Evolutionary conservation across 164 flowering plant species (phyloP).

Genomic region (Tetrastigma voinierianum): DNA sequence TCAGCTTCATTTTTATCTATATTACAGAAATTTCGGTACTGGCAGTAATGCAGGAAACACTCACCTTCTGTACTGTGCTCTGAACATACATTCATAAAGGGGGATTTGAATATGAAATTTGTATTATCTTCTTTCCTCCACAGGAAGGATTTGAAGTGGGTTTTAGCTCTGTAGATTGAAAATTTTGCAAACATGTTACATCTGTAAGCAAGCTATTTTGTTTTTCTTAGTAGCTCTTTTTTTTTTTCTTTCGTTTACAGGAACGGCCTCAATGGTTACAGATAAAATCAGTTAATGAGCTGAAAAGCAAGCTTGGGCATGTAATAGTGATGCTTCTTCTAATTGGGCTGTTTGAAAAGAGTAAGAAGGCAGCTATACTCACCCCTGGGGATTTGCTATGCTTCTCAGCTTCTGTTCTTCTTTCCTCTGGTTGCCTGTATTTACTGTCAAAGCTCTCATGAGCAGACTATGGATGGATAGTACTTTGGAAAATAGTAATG

Average conservation of each 20-base stretch:
- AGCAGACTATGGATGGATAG: no score
- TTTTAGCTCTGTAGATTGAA: no score
- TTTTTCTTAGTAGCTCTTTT: no score
- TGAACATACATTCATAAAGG: no score
- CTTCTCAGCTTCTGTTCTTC: conserved; percentile 69
- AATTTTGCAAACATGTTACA: no score
- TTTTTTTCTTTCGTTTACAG: conserved; percentile 29
- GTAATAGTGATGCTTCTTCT: conserved; percentile 92
- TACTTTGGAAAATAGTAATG: no score
- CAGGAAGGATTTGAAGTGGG: no score
- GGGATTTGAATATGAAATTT: no score
- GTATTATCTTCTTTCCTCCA: no score
- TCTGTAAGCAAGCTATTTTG: no score
- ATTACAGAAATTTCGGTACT: not conserved
- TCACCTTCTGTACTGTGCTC: not conserved
- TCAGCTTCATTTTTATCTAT: conserved; percentile 13
- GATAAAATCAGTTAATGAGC: conserved; percentile 66
- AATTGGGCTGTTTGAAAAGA: conserved; percentile 74
- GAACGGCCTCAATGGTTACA: conserved; percentile 84
- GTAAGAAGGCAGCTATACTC: conserved; percentile 62
- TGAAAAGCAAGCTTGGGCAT: conserved; percentile 88
- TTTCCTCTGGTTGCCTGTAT: conserved; percentile 69
- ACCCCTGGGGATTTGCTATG: conserved; percentile 71
- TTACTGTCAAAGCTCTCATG: conserved; percentile 56
- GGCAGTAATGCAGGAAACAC: not conserved